A percentile compares a stretch with the other conserved stretches of the same genome.
Evolutionary conservation across 768 basidiomycete species (phyloP).

Genomic region (Dictyophora rubrovolvata): DNA sequence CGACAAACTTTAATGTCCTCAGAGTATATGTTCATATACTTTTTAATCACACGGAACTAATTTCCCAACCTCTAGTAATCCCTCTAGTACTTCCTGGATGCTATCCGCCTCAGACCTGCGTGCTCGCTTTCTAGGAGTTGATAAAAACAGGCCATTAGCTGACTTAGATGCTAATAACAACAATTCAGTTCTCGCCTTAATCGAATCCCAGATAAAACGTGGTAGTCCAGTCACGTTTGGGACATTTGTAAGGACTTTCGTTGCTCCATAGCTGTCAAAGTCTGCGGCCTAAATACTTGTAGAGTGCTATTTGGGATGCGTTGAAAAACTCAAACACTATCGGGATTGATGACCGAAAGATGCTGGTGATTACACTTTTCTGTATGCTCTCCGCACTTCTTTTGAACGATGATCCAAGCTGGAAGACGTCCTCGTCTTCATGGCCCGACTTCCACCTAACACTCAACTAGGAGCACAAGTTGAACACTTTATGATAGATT

Average conservation of each 20-base stretch:
- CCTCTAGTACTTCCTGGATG: not conserved
- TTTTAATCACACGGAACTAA: not conserved
- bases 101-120: not conserved
- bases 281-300: not conserved
- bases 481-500: slow-evolving; percentile 41
- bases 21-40: not conserved
- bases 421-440: slow-evolving; percentile 48
- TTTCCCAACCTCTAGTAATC: not conserved
- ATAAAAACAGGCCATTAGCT: not conserved
- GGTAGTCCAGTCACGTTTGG: slow-evolving; percentile 1
- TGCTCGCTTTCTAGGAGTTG: not conserved
- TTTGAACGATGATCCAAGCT: slow-evolving; percentile 33
- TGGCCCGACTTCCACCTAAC: slow-evolving; percentile 40
- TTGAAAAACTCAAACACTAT: slow-evolving; percentile 32
- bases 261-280: not conserved
- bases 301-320: slow-evolving; percentile 26
- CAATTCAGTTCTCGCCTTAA: not conserved
- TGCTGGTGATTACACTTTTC: slow-evolving; percentile 36
- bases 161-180: not conserved
- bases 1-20: not conserved
- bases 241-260: not conserved
- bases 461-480: slow-evolving; percentile 23
- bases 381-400: not conserved
- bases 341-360: slow-evolving; percentile 45
- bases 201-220: slow-evolving; percentile 3